Conservation (phyloP, 768 basidiomycete species). For the Tephrocybe sp. region DNA sequence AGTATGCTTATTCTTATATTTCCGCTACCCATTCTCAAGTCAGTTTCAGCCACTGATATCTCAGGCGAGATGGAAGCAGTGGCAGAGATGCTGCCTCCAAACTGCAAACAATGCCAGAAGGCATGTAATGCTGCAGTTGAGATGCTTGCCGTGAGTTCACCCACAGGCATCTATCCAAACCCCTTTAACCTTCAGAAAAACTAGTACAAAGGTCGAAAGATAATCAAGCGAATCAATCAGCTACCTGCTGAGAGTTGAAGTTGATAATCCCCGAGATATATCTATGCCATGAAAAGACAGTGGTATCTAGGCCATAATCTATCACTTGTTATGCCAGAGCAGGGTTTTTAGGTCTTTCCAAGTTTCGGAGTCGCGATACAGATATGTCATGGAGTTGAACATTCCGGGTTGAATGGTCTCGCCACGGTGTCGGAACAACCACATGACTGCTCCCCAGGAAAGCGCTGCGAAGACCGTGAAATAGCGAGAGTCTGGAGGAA, state of each 20-base stretch:
- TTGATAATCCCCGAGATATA: too few species aligned
- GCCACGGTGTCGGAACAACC: conserved; percentile 82
- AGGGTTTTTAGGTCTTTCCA: conserved; percentile 85
- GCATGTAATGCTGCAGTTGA: conserved; percentile 64
- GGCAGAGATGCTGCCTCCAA: conserved; percentile 37
- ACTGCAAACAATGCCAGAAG: conserved; percentile 55
- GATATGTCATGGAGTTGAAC: conserved; percentile 94
- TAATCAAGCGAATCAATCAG: conserved; percentile 54
- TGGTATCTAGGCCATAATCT: conserved; percentile 3
- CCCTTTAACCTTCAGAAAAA: conserved; percentile 17
- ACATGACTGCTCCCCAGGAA: conserved; percentile 97
- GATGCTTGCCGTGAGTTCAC: conserved; percentile 62
- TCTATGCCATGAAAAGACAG: conserved; percentile 5
- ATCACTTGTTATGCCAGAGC: conserved; percentile 87
- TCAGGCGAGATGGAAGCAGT: conserved; percentile 66
- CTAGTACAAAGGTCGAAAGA: conserved; percentile 64
- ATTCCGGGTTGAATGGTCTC: conserved; percentile 96
- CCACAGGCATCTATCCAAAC: not conserved
- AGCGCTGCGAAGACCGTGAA: conserved; percentile 88
- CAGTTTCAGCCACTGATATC: conserved; percentile 56
- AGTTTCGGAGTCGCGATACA: conserved; percentile 89
- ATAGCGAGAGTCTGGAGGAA: conserved; percentile 82
- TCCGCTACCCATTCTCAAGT: conserved; percentile 4
- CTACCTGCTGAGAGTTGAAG: too few species aligned
- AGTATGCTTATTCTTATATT: conserved; percentile 33